Evolutionary conservation across 768 basidiomycete genomes (phyloP), one percentile per base, ranked within the genome.

Genomic region (Boletus huronensis): DNA sequence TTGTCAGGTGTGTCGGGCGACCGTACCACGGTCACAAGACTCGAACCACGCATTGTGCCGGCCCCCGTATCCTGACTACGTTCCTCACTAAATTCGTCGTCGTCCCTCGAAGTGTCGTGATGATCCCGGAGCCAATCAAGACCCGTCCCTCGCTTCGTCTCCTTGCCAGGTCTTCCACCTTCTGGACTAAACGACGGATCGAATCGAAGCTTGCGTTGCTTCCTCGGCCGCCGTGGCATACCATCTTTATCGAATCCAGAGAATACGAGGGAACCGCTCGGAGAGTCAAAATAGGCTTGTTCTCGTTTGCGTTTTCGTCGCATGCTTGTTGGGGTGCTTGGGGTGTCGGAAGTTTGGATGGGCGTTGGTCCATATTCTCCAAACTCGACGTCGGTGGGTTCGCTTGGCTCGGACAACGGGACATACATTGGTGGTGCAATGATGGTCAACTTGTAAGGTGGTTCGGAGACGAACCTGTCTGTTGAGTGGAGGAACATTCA

Each of bases 171-270:
- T 48, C n/a, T 45, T 48, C 48, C 51, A 2, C 51, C 19, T 2
- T 41, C 41, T 6, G 68, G 67, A 29, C 63, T 63, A 28, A 64
- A 59, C 5, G 64, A 66, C 3, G 58, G 66, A 31, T 61, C 52
- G 31, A 63, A 69, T 13, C 65, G 62, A 38, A 72, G 63, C 46
- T 54, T 70, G 21, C 60, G 64, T 34, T 41, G 61, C 44, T 70
- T 70, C 52, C 43, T 66, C 14, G 69, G 69, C 14, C 69, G 66
- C 19, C 59, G 61, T 32, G 70, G 70, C 23, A 70, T 34, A 4
- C 70, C 69, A 16, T 66, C 59, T 35, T 68, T 68, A 43, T 67
- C 68, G 54, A 68, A 68, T 28, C 55, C 68, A 25, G 68, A 62
- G 51, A 59, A 65, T 26, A 70, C 48, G 46, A 70, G 42, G 26